phyloP scores from a whole-genome alignment of 2,329 filamentous ascomycete species.

The Alternaria angustiovoidea region DNA sequence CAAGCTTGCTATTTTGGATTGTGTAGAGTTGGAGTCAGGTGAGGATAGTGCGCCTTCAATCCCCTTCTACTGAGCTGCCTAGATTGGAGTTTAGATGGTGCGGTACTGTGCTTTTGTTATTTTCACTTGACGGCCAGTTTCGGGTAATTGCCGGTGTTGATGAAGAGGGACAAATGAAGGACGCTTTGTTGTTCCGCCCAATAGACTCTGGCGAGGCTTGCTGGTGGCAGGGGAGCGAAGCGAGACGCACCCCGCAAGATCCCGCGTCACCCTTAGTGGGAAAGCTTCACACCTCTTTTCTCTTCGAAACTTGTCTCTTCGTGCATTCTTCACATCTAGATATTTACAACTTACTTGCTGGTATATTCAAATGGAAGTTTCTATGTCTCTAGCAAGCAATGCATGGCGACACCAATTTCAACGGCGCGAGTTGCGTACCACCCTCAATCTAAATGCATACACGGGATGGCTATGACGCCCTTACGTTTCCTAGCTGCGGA shows the following conservation, averaged over 20 bases:
- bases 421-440: background rate
- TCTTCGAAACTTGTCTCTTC: background rate
- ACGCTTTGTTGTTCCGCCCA: background rate
- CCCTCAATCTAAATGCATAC: background rate
- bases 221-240: background rate
- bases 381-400: background rate
- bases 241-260: slow-evolving; percentile 1
- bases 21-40: background rate
- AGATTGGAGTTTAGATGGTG: background rate
- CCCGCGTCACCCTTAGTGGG: background rate
- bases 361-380: background rate
- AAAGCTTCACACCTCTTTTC: background rate
- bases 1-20: slow-evolving; percentile 13
- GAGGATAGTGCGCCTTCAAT: background rate
- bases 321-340: fast-evolving
- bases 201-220: background rate
- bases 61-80: background rate
- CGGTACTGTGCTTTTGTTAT: background rate
- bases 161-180: background rate
- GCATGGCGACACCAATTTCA: background rate
- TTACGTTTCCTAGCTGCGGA: background rate
- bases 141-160: background rate
- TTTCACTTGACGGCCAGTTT: background rate
- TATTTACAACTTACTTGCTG: background rate
- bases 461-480: slow-evolving; percentile 4